phyloP scores from a whole-genome alignment of 83 land plant genomes.

The Thuja plicata region DNA sequence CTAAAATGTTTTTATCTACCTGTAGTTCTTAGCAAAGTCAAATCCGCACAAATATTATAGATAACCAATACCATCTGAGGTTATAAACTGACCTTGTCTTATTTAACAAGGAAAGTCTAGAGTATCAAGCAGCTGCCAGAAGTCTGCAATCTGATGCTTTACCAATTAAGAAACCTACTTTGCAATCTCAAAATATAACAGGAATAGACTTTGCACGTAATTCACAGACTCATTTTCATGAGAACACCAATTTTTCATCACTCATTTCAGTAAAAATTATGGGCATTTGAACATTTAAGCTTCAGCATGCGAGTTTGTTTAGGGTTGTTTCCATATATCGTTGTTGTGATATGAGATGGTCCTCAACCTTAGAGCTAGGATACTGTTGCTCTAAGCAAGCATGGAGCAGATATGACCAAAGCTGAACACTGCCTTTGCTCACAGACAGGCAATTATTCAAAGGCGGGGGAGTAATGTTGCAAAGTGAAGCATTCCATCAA shows the following conservation, averaged over 20 bases:
- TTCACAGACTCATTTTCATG: background rate
- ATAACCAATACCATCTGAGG: background rate
- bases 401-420: background rate
- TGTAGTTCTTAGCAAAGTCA: background rate
- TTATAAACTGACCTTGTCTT: background rate
- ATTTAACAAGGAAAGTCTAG: background rate
- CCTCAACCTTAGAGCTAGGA: background rate
- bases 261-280: background rate
- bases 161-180: background rate
- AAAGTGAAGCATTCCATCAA: background rate
- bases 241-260: background rate
- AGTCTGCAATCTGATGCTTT: background rate
- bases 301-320: background rate
- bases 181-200: background rate
- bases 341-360: background rate
- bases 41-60: background rate
- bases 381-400: background rate
- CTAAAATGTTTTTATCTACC: background rate
- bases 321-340: background rate
- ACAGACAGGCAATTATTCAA: background rate
- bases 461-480: background rate
- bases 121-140: background rate
- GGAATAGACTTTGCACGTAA: background rate
- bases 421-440: background rate
- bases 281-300: background rate